Evolutionary conservation across 2,329 filamentous ascomycete species (phyloP), one percentile per base, ranked within the genome.

Genomic region (Fusarium cyanostomum): DNA sequence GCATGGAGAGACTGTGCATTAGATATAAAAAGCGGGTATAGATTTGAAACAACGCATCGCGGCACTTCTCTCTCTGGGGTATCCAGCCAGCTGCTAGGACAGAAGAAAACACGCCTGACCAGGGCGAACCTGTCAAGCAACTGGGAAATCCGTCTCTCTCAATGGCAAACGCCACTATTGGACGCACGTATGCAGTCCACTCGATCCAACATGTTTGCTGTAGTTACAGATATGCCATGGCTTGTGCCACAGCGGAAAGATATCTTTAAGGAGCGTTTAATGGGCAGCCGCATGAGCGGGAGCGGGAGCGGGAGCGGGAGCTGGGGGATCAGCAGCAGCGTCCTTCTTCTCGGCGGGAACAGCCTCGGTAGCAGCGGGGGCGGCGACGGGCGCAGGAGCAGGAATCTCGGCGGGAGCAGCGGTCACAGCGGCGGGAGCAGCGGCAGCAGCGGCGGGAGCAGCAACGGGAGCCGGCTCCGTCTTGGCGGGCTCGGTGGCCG

Each of bases 11-110:
- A 41, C 30, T 63, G 12, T 46, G 64, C 51, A 70, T 68, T 66
- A 61, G 58, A 65, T 63, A 64, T 58, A 62, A 66, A 66, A 58
- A 55, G 61, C 62, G 72, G 73, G 71, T 74, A 74, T 74, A 74
- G 67, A 68, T 71, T 71, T 62, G 39, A 68, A 63, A 65, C 58
- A 62, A 63, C 58, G 70, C 68, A 69, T 69, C 62, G 60, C 67
- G 56, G 52, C 60, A 52, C 56, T 68, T 68, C 62, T 71, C 63
- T 68, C 64, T 62, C 59, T 59, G 56, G 70, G 70, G 73, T 75
- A 75, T 75, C 71, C 73, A 73, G 71, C 71, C 55, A 66, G 69
- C 56, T 61, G 66, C 63, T 59, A 70, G 64, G 64, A 67, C 37
- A 68, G 65, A 71, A 71, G 62, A 56, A 37, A 56, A 65, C 38